These are phyloP conservation scores for Cytidiella melzeri DNA, from an alignment of 768 basidiomycete species.

Conservation along the genomic window DNA sequence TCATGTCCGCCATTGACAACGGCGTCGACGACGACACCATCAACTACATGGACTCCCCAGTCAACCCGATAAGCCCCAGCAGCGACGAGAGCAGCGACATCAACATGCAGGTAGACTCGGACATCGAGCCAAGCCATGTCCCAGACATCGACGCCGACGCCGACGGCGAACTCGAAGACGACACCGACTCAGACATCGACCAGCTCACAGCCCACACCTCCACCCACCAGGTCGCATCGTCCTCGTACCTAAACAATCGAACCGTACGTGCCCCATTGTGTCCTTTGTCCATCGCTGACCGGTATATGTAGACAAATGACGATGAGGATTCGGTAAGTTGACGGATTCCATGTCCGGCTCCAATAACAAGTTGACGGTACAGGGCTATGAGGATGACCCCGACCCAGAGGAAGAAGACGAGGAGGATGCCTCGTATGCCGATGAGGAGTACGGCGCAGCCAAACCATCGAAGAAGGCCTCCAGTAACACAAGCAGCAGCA, in stretches of 20 bases:
- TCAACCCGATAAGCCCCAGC: conserved; percentile 29
- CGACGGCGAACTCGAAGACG: conserved; percentile 62
- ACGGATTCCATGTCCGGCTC: conserved; percentile 10
- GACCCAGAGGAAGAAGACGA: conserved; percentile 55
- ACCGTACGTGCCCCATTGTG: conserved; percentile 22
- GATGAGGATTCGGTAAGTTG: conserved; percentile 48
- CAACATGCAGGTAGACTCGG: conserved; percentile 70
- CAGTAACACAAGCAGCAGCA: background rate
- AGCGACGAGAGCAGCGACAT: conserved; percentile 37
- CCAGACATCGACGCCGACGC: conserved; percentile 43
- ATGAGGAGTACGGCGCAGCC: conserved; percentile 61
- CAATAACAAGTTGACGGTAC: conserved; percentile 23
- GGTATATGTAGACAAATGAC: conserved; percentile 23
- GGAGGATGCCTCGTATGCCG: conserved; percentile 73
- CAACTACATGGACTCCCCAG: conserved; percentile 22
- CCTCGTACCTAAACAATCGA: conserved; percentile 27
- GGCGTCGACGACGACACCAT: conserved; percentile 19
- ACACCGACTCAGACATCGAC: conserved; percentile 47
- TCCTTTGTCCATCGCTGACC: conserved; percentile 8
- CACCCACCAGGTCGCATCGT: conserved; percentile 29
- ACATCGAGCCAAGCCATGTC: conserved; percentile 30
- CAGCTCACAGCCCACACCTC: conserved; percentile 31
- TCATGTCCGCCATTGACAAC: conserved; percentile 20
- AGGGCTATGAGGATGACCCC: conserved; percentile 52
- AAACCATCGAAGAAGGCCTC: conserved; percentile 49